Evolutionary conservation across 116 monocot species (phyloP), one percentile per base, ranked within the genome.

Genomic region (Iris pallida): DNA sequence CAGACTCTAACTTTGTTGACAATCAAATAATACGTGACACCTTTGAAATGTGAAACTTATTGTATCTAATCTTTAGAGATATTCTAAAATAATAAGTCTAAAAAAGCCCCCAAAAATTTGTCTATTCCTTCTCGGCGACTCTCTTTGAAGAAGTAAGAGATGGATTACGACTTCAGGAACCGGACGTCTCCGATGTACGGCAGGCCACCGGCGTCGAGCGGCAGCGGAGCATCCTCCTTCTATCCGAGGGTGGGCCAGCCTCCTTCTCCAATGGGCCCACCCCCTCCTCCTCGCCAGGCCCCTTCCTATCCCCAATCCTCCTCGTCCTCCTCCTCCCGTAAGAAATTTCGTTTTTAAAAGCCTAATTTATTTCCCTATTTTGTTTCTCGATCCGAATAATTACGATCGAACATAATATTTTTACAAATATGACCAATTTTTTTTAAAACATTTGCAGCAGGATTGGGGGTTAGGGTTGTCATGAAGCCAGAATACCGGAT

Each of bases 401-500:
- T 30, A 30, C 30, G 30, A 30, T 30, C 30, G 30, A 30, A 30
- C 30, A 30, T 3, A 30, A 30, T 30, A 30, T 30, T 1, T 30
- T 30, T 30, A 30, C 30, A 30, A 30, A 30, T 30, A 30, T 30
- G 30, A 30, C 30, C 30, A 51, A 2, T 13, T 13, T 13, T 51
- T 9, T 1, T 13, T 51, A 2, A 9, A 51, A 51, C 7, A 48
- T 76, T 63, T 77, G 71, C 77, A 79, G 79, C 76, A 49, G 81
- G 73, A 78, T 63, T 88, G 7, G 92, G 92, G 57, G 86, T 92
- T 53, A 81, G 71, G 76, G 88, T 92, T 66, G 60, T 51, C 42
- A 64, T 86, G 55, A 90, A 86, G 65, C 86, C 90, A 55, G 86
- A 84, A 75, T 90, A 79, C 65, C 79, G 68, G 47, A 79, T 90